Evolutionary conservation across 108 stramenopile genomes (phyloP).

Genomic region (Nitzschia sp.): DNA sequence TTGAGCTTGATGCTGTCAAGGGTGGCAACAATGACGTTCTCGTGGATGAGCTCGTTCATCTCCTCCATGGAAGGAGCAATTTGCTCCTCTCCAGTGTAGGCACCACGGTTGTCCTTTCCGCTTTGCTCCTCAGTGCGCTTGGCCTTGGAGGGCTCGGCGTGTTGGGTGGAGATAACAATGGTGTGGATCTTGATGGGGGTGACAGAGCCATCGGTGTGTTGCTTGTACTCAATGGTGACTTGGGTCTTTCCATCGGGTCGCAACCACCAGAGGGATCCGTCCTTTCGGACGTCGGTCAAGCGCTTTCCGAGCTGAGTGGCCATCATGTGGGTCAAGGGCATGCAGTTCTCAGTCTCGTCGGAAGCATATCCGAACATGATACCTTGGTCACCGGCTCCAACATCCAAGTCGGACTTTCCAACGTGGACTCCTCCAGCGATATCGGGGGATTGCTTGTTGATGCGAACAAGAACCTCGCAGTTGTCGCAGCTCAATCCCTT

Average conservation of each 20-base stretch:
- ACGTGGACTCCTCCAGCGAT: conserved; percentile 96
- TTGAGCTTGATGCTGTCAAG: conserved; percentile 78
- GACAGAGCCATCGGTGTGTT: conserved; percentile 84
- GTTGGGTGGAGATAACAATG: conserved; percentile 96
- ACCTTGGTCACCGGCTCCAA: conserved; percentile 97
- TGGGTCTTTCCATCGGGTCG: conserved; percentile 99
- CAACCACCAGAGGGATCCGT: conserved; percentile 90
- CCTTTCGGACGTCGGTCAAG: conserved; percentile 96
- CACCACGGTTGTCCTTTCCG: conserved; percentile 91
- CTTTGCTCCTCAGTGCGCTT: conserved; percentile 93
- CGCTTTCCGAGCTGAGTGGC: conserved; percentile 92
- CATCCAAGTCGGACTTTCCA: conserved; percentile 88
- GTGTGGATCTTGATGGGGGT: conserved; percentile 96
- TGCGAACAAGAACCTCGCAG: conserved; percentile 95
- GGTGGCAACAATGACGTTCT: conserved; percentile 75
- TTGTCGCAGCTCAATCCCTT: conserved; percentile 95
- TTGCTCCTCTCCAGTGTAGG: conserved; percentile 73
- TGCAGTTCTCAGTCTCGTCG: conserved; percentile 93
- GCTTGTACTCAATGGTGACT: conserved; percentile 94
- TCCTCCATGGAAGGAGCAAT: conserved; percentile 79
- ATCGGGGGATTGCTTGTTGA: conserved; percentile 98
- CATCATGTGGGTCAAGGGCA: conserved; percentile 95
- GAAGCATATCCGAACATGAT: conserved; percentile 99
- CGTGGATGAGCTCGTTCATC: conserved; percentile 83
- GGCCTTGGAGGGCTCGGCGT: conserved; percentile 87